Base-by-base conservation (phyloP, 768 basidiomycete genomes). In the Xerocomellus chrysenteron region DNA sequence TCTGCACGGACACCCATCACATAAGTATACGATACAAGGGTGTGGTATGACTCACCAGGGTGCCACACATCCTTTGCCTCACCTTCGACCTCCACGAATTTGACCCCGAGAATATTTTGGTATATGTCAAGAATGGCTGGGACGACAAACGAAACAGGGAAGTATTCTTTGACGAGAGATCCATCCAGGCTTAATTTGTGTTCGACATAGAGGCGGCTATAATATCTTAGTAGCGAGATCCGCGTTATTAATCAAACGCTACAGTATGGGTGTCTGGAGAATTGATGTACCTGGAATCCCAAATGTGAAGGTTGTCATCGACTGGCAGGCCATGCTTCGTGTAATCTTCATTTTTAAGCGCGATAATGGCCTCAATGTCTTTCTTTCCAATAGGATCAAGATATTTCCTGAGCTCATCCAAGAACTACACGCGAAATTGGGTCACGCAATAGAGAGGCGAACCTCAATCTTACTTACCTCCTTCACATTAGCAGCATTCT, bases 91-190 rank as follows among this genome's bases (percentile, higher is more conserved):
- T 76, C 75, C 3, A 74, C 68, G 60, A 93, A 91, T 58, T 78
- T 75, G 39, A 94, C 88, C 19, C 87, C 81, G 26, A 94, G 82
- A 41, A 94, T 75, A 58, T 82, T 82, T 69, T 92, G 88, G 68
- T 94, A 94, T 63, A 93, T 90, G 16, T 82, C 74, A 41, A 94
- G 76, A 61, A 94, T 90, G 4, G 86, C 78, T 6, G 90, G 87
- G 12, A 94, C 86, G 40, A 94, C 86, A 16, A 86, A 81, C 2
- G 83, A 77, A 7, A 93, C 92, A 2, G 91, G 90, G 80, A 94
- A 93, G 70, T 93, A 91, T 68, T 93, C 87, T 73, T 93, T 92
- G 59, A 94, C 83, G 13, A 86, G 73, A 56, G 81, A 80, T 58
- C 89, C 86, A 63, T 93, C 90, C 35, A 92, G 77, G 40, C 80